A percentile compares a stretch with the other conserved stretches of the same genome.
phyloP scores from a whole-genome alignment of 495 filamentous ascomycete genomes.

The Alectoria sarmentosa region DNA sequence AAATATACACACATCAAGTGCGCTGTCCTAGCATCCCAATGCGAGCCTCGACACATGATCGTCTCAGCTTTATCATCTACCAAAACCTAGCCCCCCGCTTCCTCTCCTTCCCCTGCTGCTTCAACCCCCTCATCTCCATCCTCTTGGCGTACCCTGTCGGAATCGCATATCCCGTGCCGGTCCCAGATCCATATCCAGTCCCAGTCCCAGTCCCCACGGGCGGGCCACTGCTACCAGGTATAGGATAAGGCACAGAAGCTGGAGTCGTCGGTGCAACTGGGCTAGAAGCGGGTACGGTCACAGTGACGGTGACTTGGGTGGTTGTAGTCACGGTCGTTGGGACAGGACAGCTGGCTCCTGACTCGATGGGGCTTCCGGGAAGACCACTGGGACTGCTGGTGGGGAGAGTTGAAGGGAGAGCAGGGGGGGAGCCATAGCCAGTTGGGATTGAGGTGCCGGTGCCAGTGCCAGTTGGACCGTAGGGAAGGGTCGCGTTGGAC shows the following conservation, averaged over 20 bases:
- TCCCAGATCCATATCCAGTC: constrained; percentile 17
- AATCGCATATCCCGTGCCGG: not conserved
- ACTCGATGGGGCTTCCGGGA: not conserved
- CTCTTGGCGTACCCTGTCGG: constrained; percentile 1
- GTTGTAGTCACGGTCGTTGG: constrained; percentile 3
- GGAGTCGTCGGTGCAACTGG: not conserved
- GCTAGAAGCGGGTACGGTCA: constrained; percentile 9
- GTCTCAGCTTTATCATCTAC: no score
- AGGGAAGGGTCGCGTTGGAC: constrained; percentile 8
- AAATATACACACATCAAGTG: not conserved
- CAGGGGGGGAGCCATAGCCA: no score
- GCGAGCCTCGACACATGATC: no score
- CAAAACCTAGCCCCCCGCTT: not conserved
- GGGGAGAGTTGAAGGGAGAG: no score
- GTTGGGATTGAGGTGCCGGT: constrained; percentile 11
- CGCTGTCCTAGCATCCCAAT: no score
- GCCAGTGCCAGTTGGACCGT: constrained; percentile 9
- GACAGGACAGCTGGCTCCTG: constrained; percentile 6
- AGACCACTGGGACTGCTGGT: not conserved
- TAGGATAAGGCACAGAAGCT: no score
- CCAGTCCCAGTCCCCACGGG: constrained; percentile 15
- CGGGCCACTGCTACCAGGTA: constrained; percentile 3
- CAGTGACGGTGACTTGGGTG: constrained; percentile 13
- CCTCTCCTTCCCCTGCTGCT: constrained; percentile 12
- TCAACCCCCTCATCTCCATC: constrained; percentile 20